These are phyloP conservation scores for Xylaria bambusicola DNA, from an alignment of 495 filamentous ascomycete genomes.

Conservation along the genomic window DNA sequence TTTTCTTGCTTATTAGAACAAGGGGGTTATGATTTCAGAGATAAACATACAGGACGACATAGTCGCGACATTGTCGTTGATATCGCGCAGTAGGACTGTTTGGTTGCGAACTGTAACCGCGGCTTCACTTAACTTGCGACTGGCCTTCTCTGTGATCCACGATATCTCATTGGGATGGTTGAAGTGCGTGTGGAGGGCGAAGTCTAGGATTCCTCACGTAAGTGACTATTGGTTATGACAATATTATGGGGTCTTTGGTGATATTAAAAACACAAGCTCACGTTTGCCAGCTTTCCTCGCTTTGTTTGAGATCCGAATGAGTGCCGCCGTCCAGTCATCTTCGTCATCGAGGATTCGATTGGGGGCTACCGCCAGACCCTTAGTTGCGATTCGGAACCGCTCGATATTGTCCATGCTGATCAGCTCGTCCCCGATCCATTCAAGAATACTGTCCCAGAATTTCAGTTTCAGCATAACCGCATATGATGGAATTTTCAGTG, in stretches of 20 bases:
- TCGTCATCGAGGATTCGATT: constrained; percentile 48
- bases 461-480: no score
- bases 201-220: not conserved
- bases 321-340: constrained; percentile 53
- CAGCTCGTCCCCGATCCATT: constrained; percentile 42
- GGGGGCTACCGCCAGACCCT: constrained; percentile 57
- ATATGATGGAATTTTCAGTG: not conserved
- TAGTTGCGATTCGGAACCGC: constrained; percentile 59
- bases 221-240: not conserved
- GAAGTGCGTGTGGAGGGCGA: constrained; percentile 64
- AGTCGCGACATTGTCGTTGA: constrained; percentile 56
- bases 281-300: constrained; percentile 54
- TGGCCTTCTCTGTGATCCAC: constrained; percentile 57
- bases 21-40: no score
- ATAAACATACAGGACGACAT: constrained; percentile 51
- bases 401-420: constrained; percentile 44
- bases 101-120: constrained; percentile 57
- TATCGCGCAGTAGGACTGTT: constrained; percentile 54
- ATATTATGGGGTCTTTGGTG: not conserved
- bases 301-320: constrained; percentile 50
- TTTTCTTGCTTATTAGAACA: no score
- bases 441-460: constrained; percentile 27
- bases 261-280: no score
- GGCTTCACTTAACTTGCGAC: constrained; percentile 47
- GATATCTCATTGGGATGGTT: constrained; percentile 62